Evolutionary conservation across 2,329 filamentous ascomycete genomes (phyloP), one percentile per base, ranked within the genome.

Genomic region (Penicillium sp.): DNA sequence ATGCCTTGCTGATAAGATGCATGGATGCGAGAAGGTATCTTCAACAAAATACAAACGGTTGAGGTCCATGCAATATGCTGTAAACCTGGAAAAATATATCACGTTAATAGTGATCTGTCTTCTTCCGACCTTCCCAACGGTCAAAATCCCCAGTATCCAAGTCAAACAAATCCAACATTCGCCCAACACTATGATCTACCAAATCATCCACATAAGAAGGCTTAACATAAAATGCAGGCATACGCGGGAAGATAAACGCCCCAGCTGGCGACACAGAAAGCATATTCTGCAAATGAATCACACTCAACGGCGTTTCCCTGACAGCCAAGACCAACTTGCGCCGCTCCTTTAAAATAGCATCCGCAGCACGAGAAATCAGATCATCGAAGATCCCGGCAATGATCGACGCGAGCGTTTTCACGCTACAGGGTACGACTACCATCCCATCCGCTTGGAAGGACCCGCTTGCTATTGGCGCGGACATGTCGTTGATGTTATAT

Each of bases 111-210:
- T 15, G 29, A 11, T 14, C n/a, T 8, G 33, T 5, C 42, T 48
- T 55, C 54, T 65, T 55, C 67, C 63, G 67, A 1, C 66, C 66
- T 11, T 63, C 61, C 63, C 65, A 68, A 11, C 64, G 48, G 26
- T 62, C 60, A 41, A 79, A 79, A 40, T 72, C 67, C 1, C 65
- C 69, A 1, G 73, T 71, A 45, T 80, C 71, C 18, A 81, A 54
- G 18, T 71, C 74, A 53, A 81, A 76, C 20, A 75, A 48, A 60
- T 81, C 78, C 40, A 81, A 55, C 67, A 81, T 72, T 9, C 79
- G 68, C 1, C 77, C 78, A 1, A 80, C 77, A 51, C 69, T 80
- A 56, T 81, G 78, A 40, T 77, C 68, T 2, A 76, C 64, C 12
- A 80, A 42, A 15, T 80, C 78, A 4, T 79, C 73, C 2, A 80